phyloP scores from a whole-genome alignment of 768 basidiomycete species.

The Suillus subaureus region DNA sequence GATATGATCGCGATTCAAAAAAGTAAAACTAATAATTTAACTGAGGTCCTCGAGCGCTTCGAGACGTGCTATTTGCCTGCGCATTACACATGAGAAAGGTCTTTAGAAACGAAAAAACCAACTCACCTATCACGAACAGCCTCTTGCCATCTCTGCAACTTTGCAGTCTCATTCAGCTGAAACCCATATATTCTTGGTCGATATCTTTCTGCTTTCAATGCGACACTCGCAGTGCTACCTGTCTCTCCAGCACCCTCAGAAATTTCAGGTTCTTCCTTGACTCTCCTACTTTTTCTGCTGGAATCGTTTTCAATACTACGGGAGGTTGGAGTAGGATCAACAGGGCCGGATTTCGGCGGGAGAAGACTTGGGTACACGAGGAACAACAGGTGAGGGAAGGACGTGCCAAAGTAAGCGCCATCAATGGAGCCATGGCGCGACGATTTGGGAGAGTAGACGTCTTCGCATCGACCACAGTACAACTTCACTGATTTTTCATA shows the following conservation, averaged over 20 bases:
- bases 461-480: conserved; percentile 97
- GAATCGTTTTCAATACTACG: conserved; percentile 32
- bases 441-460: conserved; percentile 97
- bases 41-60: conserved; percentile 45
- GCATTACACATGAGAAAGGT: conserved; percentile 11
- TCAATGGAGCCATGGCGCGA: conserved; percentile 97
- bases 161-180: conserved; percentile 92
- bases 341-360: conserved; percentile 72
- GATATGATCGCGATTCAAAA: not conserved
- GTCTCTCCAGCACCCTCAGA: conserved; percentile 63
- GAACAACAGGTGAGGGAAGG: conserved; percentile 95
- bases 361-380: conserved; percentile 96
- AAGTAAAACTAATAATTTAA: conserved; percentile 7
- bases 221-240: conserved; percentile 78
- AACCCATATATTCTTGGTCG: conserved; percentile 96
- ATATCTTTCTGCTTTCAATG: conserved; percentile 90
- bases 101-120: not conserved
- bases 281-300: conserved; percentile 45
- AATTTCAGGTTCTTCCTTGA: conserved; percentile 54
- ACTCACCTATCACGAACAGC: conserved; percentile 81
- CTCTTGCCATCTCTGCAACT: conserved; percentile 94
- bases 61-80: conserved; percentile 50
- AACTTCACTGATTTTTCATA: conserved; percentile 99
- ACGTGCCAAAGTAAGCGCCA: conserved; percentile 98
- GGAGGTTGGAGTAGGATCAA: conserved; percentile 35